Conservation (phyloP, 1,284 basidiomycete species). For the Austroboletus novae-zelandiae region DNA sequence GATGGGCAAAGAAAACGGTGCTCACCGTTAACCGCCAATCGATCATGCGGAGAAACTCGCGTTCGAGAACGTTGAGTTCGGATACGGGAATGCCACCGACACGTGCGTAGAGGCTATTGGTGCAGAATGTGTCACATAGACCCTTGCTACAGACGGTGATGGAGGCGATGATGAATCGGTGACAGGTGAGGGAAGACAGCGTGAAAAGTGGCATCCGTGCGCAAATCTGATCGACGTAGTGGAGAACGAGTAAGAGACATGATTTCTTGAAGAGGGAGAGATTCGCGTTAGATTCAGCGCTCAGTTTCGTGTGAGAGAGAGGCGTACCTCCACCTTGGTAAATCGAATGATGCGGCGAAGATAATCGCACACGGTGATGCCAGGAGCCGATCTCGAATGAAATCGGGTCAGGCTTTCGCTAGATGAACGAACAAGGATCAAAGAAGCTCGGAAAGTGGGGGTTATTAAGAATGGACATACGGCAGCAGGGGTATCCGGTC, state of each 20-base stretch:
- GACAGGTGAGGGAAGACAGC: slow-evolving; percentile 90
- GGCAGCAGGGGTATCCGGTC: slow-evolving; percentile 85
- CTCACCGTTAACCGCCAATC: slow-evolving; percentile 92
- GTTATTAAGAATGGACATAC: slow-evolving; percentile 44
- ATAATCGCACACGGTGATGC: slow-evolving; percentile 86
- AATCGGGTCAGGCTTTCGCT: slow-evolving; percentile 88
- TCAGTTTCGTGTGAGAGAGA: neutral
- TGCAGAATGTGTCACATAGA: slow-evolving; percentile 90
- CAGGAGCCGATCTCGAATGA: slow-evolving; percentile 86
- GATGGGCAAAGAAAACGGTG: slow-evolving; percentile 27
- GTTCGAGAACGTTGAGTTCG: slow-evolving; percentile 90
- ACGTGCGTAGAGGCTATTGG: slow-evolving; percentile 89
- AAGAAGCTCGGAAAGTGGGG: slow-evolving; percentile 12
- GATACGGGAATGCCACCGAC: slow-evolving; percentile 88
- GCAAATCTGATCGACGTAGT: slow-evolving; percentile 95
- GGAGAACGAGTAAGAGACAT: slow-evolving; percentile 84
- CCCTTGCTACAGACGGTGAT: slow-evolving; percentile 88
- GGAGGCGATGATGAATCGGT: slow-evolving; percentile 91
- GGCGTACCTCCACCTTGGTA: slow-evolving; percentile 85
- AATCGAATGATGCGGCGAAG: slow-evolving; percentile 87
- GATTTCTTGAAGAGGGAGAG: slow-evolving; percentile 62
- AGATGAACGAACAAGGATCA: slow-evolving; percentile 26
- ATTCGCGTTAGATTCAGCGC: too few relatives aligned
- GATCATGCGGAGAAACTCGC: slow-evolving; percentile 86
- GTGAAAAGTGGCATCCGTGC: slow-evolving; percentile 83